Base-by-base conservation (phyloP, 2,329 filamentous ascomycete genomes). In the Nemania serpens region DNA sequence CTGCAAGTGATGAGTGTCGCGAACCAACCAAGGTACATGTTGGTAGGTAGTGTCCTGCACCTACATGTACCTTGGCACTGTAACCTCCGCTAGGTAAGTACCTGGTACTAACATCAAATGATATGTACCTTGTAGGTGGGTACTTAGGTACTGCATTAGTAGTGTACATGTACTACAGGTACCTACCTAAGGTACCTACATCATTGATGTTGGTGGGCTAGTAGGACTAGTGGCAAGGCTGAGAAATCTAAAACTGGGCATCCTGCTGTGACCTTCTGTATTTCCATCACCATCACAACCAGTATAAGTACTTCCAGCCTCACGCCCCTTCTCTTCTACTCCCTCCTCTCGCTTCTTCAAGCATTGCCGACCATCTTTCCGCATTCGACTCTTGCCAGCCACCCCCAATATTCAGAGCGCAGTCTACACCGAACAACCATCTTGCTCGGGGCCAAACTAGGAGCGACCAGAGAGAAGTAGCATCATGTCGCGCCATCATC, bases 161-260 rank as follows among this genome's bases (percentile, higher is more conserved):
- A 3, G 25, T 7, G 25, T 29, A 7, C 25, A 29, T 29, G 4
- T 7, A 29, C 25, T 29, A 29, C 3, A 7, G 25, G 25, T 29
- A 29, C 25, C 25, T 29, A 29, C 4, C 25, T 29, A 7, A 29
- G 25, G 7, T 29, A 29, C 25, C 25, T 29, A 29, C 25, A 29
- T 29, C 25, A 29, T 29, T 7, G 4, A 29, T 29, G 25, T 29
- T n/a, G n/a, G n/a, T n/a, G n/a, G 11, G 4, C 36, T 39, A 39
- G n/a, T 12, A n/a, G 45, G 5, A 11, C 29, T 61, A 64, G 70
- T 71, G 71, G 76, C 78, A 76, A 81, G 78, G 79, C 79, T 81
- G 79, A 79, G 75, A 75, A 77, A 78, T 77, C 64, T 58, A 58
- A 63, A 61, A 33, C 29, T 20, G n/a, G n/a, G n/a, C n/a, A n/a